phyloP scores from a whole-genome alignment of 345 rosid species.

The Turnera subulata region DNA sequence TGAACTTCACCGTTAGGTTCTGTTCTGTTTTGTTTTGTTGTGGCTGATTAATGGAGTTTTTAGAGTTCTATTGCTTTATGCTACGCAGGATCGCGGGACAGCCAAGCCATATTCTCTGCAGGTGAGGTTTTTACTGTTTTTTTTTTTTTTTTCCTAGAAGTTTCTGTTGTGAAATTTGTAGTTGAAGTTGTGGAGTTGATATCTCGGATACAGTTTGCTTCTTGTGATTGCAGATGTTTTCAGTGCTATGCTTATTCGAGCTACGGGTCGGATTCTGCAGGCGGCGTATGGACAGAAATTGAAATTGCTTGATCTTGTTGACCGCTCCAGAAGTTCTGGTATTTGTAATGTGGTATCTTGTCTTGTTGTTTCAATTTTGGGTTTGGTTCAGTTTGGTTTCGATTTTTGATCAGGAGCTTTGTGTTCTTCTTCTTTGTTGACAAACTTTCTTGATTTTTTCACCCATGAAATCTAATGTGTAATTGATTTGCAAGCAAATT shows the following conservation, averaged over 20 bases:
- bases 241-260: slow-evolving; percentile 75
- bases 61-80: neutral
- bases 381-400: too few species aligned
- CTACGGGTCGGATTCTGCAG: slow-evolving; percentile 59
- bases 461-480: too few species aligned
- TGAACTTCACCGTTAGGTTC: neutral
- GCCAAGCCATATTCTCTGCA: slow-evolving; percentile 63
- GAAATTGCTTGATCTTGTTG: slow-evolving; percentile 40
- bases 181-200: slow-evolving; percentile 24
- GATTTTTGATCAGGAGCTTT: too few species aligned
- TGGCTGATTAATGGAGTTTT: neutral
- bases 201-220: slow-evolving; percentile 75
- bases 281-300: slow-evolving; percentile 45
- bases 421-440: too few species aligned
- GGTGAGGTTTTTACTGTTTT: slow-evolving; percentile 29
- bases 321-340: slow-evolving; percentile 51
- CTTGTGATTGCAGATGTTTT: slow-evolving; percentile 76
- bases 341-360: neutral
- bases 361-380: neutral
- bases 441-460: too few species aligned
- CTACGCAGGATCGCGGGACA: slow-evolving; percentile 68
- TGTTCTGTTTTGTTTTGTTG: neutral
- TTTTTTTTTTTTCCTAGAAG: neutral
- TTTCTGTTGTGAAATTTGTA: slow-evolving; percentile 7
- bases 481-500: neutral